A percentile compares a stretch with the other conserved stretches of the same genome.
Conservation (phyloP, 1,284 basidiomycete species). For the Gomphus sp. region DNA sequence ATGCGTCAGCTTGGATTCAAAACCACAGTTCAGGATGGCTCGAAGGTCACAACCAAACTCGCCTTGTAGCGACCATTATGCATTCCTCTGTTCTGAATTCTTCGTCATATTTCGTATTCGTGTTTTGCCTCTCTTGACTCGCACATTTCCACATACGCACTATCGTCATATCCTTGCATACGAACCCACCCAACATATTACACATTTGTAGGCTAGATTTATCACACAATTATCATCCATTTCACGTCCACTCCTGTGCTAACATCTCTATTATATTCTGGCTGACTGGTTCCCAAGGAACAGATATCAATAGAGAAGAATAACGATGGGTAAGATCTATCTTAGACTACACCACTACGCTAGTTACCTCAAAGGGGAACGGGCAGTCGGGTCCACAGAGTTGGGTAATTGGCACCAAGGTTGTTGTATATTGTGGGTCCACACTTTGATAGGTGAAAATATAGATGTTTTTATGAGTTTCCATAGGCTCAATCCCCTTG, state of each 20-base stretch:
- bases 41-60: constrained; percentile 5
- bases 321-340: too few species aligned
- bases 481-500: too few species aligned
- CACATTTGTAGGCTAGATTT: constrained; percentile 10
- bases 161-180: constrained; percentile 7
- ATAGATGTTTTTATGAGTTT: too few species aligned
- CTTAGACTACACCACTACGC: too few species aligned
- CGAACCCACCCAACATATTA: constrained; percentile 7
- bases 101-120: neutral
- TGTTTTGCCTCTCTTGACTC: neutral
- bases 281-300: too few species aligned
- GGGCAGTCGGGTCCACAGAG: too few species aligned
- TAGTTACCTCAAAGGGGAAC: too few species aligned
- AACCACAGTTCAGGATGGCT: constrained; percentile 62
- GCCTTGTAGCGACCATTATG: neutral
- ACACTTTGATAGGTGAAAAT: too few species aligned
- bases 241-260: neutral
- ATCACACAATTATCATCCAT: constrained; percentile 7
- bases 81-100: neutral
- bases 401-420: too few species aligned
- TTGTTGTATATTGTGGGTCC: too few species aligned
- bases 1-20: constrained; percentile 85
- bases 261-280: too few species aligned
- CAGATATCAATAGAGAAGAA: too few species aligned
- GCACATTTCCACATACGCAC: neutral